These are phyloP conservation scores for Cytidiella melzeri DNA, from an alignment of 768 basidiomycete species.

Conservation along the genomic window DNA sequence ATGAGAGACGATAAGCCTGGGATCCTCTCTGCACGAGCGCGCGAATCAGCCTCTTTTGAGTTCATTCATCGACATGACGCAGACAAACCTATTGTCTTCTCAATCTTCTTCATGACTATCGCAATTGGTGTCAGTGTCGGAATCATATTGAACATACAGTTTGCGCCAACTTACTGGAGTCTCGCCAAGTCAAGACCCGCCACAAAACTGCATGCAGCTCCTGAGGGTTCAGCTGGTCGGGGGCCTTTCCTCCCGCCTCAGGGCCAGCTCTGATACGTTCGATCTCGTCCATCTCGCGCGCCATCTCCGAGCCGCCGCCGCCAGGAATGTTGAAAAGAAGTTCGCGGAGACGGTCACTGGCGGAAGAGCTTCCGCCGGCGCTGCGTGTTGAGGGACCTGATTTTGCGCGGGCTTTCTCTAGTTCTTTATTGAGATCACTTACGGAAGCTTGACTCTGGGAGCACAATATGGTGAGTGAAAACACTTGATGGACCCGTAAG, in stretches of 20 bases:
- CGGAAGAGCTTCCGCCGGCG: conserved; percentile 24
- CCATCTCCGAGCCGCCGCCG: conserved; percentile 51
- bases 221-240: conserved; percentile 83
- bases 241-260: conserved; percentile 52
- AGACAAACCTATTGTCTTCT: conserved; percentile 55
- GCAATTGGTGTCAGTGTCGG: neutral
- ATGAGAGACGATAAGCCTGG: conserved; percentile 71
- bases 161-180: conserved; percentile 44
- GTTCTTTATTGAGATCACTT: conserved; percentile 74
- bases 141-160: neutral
- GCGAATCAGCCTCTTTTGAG: too few relatives aligned
- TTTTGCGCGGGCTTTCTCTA: conserved; percentile 62
- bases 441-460: conserved; percentile 55
- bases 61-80: neutral
- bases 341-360: conserved; percentile 48
- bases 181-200: conserved; percentile 82
- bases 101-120: conserved; percentile 71
- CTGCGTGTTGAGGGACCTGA: conserved; percentile 28
- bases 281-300: conserved; percentile 70
- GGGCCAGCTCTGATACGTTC: conserved; percentile 60
- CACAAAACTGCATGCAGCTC: conserved; percentile 79
- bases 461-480: too few relatives aligned
- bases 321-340: conserved; percentile 62
- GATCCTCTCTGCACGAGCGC: conserved; percentile 55
- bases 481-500: too few relatives aligned